Evolutionary conservation across 331 rosid genomes (phyloP).

Genomic region (Malus hybrid): DNA sequence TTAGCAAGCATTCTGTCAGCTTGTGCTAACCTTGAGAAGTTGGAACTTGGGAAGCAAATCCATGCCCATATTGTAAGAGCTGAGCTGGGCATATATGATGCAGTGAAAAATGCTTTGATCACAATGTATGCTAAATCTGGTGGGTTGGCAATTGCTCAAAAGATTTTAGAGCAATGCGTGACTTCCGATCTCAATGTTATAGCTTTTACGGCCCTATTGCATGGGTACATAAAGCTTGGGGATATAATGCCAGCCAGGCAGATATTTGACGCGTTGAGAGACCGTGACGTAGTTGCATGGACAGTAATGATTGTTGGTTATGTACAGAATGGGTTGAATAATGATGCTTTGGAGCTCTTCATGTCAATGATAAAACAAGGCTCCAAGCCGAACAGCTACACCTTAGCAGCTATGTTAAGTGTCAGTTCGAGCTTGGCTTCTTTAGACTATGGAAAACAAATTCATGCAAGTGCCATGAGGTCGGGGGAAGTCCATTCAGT

Average conservation of each 20-base stretch:
- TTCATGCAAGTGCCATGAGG: slow-evolving; percentile 63
- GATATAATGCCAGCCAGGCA: slow-evolving; percentile 60
- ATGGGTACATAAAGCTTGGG: slow-evolving; percentile 76
- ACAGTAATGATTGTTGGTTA: slow-evolving; percentile 90
- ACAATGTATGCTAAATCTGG: slow-evolving; percentile 81
- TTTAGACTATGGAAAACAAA: slow-evolving; percentile 73
- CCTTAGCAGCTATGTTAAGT: slow-evolving; percentile 66
- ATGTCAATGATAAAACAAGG: slow-evolving; percentile 57
- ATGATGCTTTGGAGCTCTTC: slow-evolving; percentile 60
- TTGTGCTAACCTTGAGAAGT: slow-evolving; percentile 60
- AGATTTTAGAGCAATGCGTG: slow-evolving; percentile 36
- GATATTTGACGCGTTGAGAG: slow-evolving; percentile 58
- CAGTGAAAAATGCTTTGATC: slow-evolving; percentile 53
- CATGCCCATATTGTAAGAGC: slow-evolving; percentile 52
- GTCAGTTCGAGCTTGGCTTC: slow-evolving; percentile 63
- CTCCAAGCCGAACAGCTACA: slow-evolving; percentile 64
- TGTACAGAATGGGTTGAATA: slow-evolving; percentile 52
- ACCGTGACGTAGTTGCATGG: slow-evolving; percentile 71
- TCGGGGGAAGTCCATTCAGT: slow-evolving; percentile 43
- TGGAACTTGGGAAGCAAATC: slow-evolving; percentile 63
- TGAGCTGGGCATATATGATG: slow-evolving; percentile 34
- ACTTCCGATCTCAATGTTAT: slow-evolving; percentile 47
- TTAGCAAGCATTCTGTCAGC: slow-evolving; percentile 67
- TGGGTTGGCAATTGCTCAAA: slow-evolving; percentile 43
- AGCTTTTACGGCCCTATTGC: slow-evolving; percentile 72